Evolutionary conservation across 352 stramenopile genomes (phyloP).

Genomic region (Phytophthora ramorum): DNA sequence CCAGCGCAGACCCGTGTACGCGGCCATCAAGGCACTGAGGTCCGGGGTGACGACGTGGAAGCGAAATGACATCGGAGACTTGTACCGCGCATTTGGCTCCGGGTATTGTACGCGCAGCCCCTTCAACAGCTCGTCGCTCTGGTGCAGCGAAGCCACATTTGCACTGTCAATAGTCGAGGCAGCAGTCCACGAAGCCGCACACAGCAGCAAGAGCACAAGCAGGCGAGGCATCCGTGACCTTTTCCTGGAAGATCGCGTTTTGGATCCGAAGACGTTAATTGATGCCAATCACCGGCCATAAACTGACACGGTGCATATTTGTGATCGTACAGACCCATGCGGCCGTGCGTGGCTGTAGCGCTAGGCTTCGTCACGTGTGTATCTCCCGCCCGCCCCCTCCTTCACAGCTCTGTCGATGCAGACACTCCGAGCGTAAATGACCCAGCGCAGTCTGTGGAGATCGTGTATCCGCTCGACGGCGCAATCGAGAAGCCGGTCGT

Average conservation of each 20-base stretch:
- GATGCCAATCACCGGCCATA: no score
- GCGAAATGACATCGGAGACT: conserved; percentile 35
- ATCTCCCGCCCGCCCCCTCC: not conserved
- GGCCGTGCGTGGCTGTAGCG: not conserved
- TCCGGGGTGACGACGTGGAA: conserved; percentile 18
- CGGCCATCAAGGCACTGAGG: conserved; percentile 12
- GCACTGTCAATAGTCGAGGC: conserved; percentile 1
- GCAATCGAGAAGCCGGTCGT: conserved; percentile 9
- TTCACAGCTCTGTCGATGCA: not conserved
- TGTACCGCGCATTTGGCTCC: conserved; percentile 22
- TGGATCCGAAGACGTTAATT: no score
- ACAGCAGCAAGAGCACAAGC: not conserved
- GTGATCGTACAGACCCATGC: not conserved
- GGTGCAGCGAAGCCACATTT: not conserved
- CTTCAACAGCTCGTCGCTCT: conserved; percentile 17
- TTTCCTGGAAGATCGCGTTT: conserved; percentile 4
- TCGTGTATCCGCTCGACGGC: conserved; percentile 9
- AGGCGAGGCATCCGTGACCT: conserved; percentile 2
- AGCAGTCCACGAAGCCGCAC: not conserved
- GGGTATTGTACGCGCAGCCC: conserved; percentile 24
- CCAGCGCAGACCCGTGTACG: conserved; percentile 26
- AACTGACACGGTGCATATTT: no score
- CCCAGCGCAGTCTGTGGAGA: conserved; percentile 1
- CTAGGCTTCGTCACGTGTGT: not conserved
- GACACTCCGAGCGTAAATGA: not conserved